These are phyloP conservation scores for Stachybotrys chartarum DNA, from an alignment of 2,329 filamentous ascomycete genomes.

Conservation along the genomic window DNA sequence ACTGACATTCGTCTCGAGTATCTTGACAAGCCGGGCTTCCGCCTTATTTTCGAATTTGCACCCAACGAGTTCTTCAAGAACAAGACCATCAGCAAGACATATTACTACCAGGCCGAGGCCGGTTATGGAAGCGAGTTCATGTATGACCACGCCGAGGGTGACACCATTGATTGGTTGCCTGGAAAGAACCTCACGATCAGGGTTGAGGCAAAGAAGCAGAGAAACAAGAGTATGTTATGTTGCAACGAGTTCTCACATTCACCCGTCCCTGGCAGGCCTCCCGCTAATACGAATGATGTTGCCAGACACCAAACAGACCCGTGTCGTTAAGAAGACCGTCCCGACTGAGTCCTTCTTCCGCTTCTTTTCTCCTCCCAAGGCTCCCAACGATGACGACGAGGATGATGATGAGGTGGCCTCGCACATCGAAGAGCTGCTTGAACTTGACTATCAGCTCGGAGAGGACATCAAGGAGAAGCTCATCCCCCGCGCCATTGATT, in stretches of 20 bases:
- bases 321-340: slow-evolving; percentile 97
- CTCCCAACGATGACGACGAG: slow-evolving; percentile 62
- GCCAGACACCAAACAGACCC: slow-evolving; percentile 95
- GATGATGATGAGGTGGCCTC: slow-evolving; percentile 69
- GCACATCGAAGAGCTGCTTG: slow-evolving; percentile 94
- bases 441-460: slow-evolving; percentile 96
- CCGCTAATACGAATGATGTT: not conserved
- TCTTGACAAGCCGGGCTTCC: slow-evolving; percentile 95
- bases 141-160: slow-evolving; percentile 96
- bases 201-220: slow-evolving; percentile 98
- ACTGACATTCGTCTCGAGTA: slow-evolving; percentile 98
- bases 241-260: not conserved
- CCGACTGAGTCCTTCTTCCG: slow-evolving; percentile 98
- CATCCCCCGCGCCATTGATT: slow-evolving; percentile 96
- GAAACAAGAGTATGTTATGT: slow-evolving; percentile 82
- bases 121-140: slow-evolving; percentile 99
- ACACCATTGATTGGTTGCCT: slow-evolving; percentile 95
- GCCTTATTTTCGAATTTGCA: slow-evolving; percentile 92
- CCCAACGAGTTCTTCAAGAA: slow-evolving; percentile 97
- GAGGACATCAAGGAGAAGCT: slow-evolving; percentile 99
- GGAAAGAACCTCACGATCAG: slow-evolving; percentile 90
- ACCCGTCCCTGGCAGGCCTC: not conserved
- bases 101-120: slow-evolving; percentile 98
- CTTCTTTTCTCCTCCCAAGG: slow-evolving; percentile 95
- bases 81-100: slow-evolving; percentile 95